Percentiles rank a stretch among this genome's conserved stretches.
Conservation (phyloP, 1,284 basidiomycete species). For the Paramarasmius palmivorus region DNA sequence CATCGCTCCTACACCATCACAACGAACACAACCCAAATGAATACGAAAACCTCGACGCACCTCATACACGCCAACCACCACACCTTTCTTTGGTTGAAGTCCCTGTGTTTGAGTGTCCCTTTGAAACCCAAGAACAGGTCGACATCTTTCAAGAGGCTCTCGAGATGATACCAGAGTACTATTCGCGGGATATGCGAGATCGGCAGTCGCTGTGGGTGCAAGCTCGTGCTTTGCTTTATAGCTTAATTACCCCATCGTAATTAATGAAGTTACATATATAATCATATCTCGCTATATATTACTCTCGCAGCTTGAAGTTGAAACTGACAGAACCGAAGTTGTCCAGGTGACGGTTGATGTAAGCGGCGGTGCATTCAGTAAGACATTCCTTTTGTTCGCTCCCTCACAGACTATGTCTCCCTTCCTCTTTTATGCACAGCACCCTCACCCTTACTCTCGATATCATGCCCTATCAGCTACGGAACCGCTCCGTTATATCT, state of each 20-base stretch:
- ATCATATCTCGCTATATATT: background rate
- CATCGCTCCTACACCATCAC: constrained; percentile 1
- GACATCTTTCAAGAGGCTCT: constrained; percentile 4
- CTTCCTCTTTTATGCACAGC: no score
- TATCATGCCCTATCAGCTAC: no score
- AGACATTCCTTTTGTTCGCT: no score
- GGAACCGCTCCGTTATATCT: no score
- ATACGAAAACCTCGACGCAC: background rate
- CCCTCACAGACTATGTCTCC: no score
- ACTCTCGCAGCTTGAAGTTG: no score
- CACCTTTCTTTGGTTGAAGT: constrained; percentile 7
- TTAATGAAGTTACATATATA: background rate
- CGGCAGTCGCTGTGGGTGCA: background rate
- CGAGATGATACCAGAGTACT: background rate
- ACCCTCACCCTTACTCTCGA: no score
- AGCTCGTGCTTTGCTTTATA: background rate
- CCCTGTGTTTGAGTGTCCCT: constrained; percentile 7
- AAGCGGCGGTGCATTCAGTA: no score
- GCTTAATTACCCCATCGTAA: background rate
- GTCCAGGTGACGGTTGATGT: no score
- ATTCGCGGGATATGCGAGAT: background rate
- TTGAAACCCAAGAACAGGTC: constrained; percentile 2
- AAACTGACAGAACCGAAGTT: no score
- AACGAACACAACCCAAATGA: constrained; percentile 2
- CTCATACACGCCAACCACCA: background rate